Conservation (phyloP, 2,329 filamentous ascomycete species). For the Penicillium olsonii region DNA sequence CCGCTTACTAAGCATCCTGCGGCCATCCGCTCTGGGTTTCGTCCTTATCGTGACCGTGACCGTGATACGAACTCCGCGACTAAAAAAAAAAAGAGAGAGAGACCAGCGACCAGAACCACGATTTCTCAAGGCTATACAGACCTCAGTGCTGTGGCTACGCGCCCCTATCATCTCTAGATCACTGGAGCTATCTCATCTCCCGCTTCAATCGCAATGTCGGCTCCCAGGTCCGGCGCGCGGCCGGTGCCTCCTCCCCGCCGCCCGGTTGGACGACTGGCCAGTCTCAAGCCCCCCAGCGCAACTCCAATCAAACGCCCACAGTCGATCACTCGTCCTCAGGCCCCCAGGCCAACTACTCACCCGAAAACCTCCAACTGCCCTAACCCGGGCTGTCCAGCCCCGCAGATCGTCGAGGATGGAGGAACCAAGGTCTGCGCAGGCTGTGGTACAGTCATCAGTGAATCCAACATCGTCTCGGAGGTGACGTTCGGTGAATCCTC, state of each 20-base stretch:
- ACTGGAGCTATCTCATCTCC: background rate
- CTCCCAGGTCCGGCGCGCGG: conserved; percentile 35
- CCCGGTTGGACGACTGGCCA: conserved; percentile 42
- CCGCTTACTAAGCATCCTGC: no score
- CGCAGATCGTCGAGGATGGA: conserved; percentile 49
- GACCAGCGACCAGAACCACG: background rate
- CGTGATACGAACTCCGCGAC: conserved; percentile 6
- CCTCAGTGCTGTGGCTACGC: conserved; percentile 4
- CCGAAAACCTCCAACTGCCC: conserved; percentile 46
- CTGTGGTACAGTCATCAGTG: conserved; percentile 81
- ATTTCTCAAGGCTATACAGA: conserved; percentile 1
- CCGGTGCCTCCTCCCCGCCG: conserved; percentile 32
- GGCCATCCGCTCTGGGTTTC: background rate
- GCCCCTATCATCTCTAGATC: background rate
- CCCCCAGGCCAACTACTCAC: conserved; percentile 36
- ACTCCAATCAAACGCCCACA: conserved; percentile 42
- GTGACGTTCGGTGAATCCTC: conserved; percentile 87
- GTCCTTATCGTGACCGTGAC: conserved; percentile 15
- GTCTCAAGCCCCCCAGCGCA: conserved; percentile 39
- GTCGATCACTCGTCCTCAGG: conserved; percentile 31
- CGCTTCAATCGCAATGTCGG: conserved; percentile 29
- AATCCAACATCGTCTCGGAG: conserved; percentile 88
- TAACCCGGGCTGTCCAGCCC: conserved; percentile 48
- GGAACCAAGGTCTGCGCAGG: conserved; percentile 67
- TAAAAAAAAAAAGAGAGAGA: conserved; percentile 8